phyloP scores from a whole-genome alignment of 768 basidiomycete species.

The Suillus bovinus region DNA sequence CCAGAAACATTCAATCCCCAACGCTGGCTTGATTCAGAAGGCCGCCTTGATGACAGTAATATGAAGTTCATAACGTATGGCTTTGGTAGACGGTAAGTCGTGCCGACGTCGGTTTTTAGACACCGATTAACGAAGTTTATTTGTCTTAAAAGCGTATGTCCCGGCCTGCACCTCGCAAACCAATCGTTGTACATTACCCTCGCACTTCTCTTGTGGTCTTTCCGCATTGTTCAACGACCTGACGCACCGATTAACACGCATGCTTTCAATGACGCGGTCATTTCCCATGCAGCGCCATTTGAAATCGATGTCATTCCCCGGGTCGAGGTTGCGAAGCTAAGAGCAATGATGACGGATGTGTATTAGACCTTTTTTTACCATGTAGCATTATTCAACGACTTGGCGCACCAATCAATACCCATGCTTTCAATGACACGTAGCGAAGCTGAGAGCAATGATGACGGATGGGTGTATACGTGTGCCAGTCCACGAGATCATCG shows the following conservation, averaged over 20 bases:
- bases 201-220: constrained; percentile 60
- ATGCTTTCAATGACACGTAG: too few species aligned
- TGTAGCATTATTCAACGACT: background rate
- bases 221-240: constrained; percentile 48
- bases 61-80: constrained; percentile 48
- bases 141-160: background rate
- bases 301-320: background rate
- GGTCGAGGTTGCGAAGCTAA: background rate
- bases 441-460: too few species aligned
- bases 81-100: constrained; percentile 44
- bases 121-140: background rate
- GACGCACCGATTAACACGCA: constrained; percentile 53
- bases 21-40: constrained; percentile 50
- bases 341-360: background rate
- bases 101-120: too few species aligned
- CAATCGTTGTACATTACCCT: constrained; percentile 59
- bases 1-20: constrained; percentile 56
- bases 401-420: background rate
- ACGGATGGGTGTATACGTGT: too few species aligned
- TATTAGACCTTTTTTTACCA: background rate
- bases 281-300: constrained; percentile 45
- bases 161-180: constrained; percentile 33
- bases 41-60: constrained; percentile 45
- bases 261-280: constrained; percentile 59
- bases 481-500: too few species aligned